Percentiles rank a stretch among this genome's conserved stretches.
Evolutionary conservation across 257 asterid genomes (phyloP).

Genomic region (Solanum sparsipilum): DNA sequence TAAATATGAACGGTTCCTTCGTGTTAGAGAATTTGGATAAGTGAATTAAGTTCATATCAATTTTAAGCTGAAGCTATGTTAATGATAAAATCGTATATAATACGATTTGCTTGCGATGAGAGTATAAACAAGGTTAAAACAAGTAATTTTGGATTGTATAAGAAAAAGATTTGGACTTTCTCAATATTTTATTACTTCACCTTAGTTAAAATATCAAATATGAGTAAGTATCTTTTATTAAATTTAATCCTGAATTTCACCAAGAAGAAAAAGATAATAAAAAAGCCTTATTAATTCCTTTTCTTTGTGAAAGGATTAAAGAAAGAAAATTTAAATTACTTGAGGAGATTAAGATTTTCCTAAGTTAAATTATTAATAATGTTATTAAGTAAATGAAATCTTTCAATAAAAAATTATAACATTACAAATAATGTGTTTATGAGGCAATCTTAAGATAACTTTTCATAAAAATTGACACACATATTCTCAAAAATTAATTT

Average conservation of each 20-base stretch:
- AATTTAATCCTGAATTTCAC: neutral
- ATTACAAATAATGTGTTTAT: neutral
- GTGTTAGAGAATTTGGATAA: neutral
- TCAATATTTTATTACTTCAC: neutral
- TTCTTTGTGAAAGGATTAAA: neutral
- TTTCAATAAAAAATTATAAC: neutral
- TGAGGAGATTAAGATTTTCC: neutral
- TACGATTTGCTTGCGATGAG: neutral
- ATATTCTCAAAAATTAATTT: no score
- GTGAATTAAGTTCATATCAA: no score
- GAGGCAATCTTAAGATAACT: neutral
- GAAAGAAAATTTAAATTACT: neutral
- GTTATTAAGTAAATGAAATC: neutral
- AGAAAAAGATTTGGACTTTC: neutral
- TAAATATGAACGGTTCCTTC: neutral
- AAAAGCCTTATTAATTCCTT: no score
- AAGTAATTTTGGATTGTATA: no score
- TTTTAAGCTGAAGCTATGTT: no score
- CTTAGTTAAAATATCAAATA: no score
- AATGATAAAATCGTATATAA: neutral
- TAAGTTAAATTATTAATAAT: neutral
- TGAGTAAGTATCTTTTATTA: neutral
- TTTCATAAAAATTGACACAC: neutral
- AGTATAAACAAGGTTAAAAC: neutral
- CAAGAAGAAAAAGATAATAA: neutral